Evolutionary conservation across 2,329 filamentous ascomycete species (phyloP), one percentile per base, ranked within the genome.

Genomic region (Aspergillus uvarum): DNA sequence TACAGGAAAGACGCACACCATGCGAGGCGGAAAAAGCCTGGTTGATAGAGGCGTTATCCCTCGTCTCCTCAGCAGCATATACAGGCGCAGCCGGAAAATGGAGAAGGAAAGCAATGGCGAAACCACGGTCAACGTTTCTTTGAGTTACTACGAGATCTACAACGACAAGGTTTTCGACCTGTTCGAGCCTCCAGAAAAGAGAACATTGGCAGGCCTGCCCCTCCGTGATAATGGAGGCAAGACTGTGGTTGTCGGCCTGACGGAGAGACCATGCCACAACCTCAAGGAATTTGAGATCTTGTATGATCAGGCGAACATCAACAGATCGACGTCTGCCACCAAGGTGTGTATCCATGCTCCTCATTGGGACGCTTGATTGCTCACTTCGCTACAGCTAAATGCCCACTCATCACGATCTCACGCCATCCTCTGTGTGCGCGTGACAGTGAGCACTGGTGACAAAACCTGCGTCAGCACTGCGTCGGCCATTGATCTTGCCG

Each of bases 81-180:
- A 94, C 74, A 86, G 94, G 51, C 84, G 91, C 61, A 89, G 89
- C 64, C 90, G 92, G 76, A 96, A 96, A 80, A 88, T 95, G 19
- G 84, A 86, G 65, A 95, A 94, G 76, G 92, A 96, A 70, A 85
- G 87, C 2, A 81, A 83, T 4, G 90, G 88, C 11, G 80, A 86
- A 54, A 93, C 88, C 0, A 82, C 80, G 2, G 90, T 96, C 22
- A 80, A 86, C 8, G 91, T 96, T 16, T 82, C 86, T 12, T 83
- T 97, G 70, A 93, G 91, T 29, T 97, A 97, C 78, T 96, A 96
- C 78, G 93, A 97, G 75, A 96, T 97, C 66, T 97, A 97, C 78
- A 96, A 96, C 75, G 93, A 97, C 80, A 94, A 94, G 73, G 92
- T 96, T 21, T 96, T 89, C 70, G 93, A 97, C 73, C 81, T 97